Percentiles rank a stretch among this genome's conserved stretches.
These are phyloP conservation scores for Lupinus albus DNA, from an alignment of 306 rosid genomes.

Conservation along the genomic window DNA sequence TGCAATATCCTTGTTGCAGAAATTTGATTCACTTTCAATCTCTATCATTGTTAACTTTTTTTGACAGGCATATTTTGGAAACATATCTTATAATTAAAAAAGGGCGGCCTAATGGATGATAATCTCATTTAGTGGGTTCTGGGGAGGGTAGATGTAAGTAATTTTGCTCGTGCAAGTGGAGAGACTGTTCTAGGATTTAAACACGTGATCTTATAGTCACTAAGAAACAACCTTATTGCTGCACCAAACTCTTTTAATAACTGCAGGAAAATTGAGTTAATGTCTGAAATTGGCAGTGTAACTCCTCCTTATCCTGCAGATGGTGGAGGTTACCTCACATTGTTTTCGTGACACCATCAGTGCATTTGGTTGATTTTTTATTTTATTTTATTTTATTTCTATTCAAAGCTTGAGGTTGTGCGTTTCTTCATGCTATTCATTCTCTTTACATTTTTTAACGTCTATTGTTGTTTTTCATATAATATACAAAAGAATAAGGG, in stretches of 20 bases:
- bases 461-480: constrained; percentile 27
- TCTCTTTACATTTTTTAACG: neutral
- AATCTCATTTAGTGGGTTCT: no score
- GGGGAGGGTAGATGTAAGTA: no score
- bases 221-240: no score
- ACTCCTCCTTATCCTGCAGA: constrained; percentile 20
- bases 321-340: constrained; percentile 18
- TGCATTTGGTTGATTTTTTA: neutral
- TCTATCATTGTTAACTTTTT: constrained; percentile 10
- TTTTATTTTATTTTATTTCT: neutral
- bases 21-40: constrained; percentile 6
- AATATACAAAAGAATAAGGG: neutral
- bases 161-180: no score
- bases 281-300: neutral
- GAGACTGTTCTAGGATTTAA: no score
- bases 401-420: constrained; percentile 3
- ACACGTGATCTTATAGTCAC: no score
- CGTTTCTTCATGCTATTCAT: neutral
- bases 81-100: no score
- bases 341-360: neutral
- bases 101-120: no score
- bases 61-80: neutral
- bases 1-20: constrained; percentile 12
- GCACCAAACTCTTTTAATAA: no score
- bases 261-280: neutral